Base-by-base conservation (phyloP, 2,329 filamentous ascomycete genomes). In the Fusarium siculi region DNA sequence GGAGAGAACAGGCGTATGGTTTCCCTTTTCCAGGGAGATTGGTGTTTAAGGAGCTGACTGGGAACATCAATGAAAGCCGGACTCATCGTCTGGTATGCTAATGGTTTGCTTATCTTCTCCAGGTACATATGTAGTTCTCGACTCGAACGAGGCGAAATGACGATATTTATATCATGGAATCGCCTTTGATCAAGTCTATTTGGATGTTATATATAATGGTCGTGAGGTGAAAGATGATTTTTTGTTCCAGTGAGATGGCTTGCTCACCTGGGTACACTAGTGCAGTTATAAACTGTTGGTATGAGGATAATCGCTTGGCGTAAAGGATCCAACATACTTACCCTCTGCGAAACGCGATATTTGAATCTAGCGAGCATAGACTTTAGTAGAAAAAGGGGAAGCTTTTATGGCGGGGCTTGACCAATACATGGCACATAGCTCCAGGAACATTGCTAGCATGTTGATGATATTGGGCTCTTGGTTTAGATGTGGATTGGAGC, bases 11-110 rank as follows among this genome's bases (percentile, higher is more conserved):
- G 68, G 65, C 70, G 66, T 63, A 75, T 69, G 66, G 73, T 66
- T 75, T 74, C 54, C 46, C 68, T 66, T 30, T 75, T 76, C 62
- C 49, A 60, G 62, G 66, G 69, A 66, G 68, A 68, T 63, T 50
- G 63, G 64, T 76, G 74, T 74, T 75, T 72, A 62, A 47, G 72
- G 66, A 63, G 59, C 68, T 63, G 68, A 50, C 56, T 50, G 63
- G 71, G 47, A 74, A 74, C 68, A 46, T n/a, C 46, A 49, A 46
- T 25, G 64, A 60, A 70, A 59, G 49, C 61, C 50, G 54, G 58
- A 52, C 42, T 57, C 28, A 57, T 49, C 40, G 66, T 46, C 54
- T 73, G 65, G 60, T 65, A 74, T 70, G 72, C 60, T 58, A 64
- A 69, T 67, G 68, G 58, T 66, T 59, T 54, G 49, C 46, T 69